Conservation (phyloP, 2,329 filamentous ascomycete genomes). For the Fusarium circinatum region DNA sequence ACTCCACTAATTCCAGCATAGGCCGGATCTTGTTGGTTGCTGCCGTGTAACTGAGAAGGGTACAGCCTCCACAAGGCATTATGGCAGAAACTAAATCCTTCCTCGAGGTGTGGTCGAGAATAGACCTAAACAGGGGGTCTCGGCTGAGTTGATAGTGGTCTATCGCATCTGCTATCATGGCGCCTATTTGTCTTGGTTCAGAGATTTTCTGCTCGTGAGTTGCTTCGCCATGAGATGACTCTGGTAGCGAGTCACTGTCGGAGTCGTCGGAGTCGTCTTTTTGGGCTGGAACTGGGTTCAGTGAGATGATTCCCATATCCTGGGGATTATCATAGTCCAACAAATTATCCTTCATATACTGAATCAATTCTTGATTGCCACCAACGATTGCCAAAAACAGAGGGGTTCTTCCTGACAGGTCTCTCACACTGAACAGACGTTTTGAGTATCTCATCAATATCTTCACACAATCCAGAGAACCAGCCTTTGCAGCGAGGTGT, state of each 20-base stretch:
- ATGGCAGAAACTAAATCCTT: slow-evolving; percentile 26
- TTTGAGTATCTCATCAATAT: slow-evolving; percentile 17
- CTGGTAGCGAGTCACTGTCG: not conserved
- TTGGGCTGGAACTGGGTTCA: not conserved
- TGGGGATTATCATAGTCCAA: slow-evolving; percentile 1
- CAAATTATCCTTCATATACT: slow-evolving; percentile 27
- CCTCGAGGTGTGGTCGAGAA: slow-evolving; percentile 30
- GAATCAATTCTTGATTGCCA: slow-evolving; percentile 17
- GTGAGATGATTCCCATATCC: slow-evolving; percentile 12
- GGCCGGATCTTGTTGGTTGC: not conserved
- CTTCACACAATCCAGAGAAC: slow-evolving; percentile 34
- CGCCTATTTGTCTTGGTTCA: slow-evolving; percentile 17
- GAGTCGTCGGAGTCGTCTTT: not conserved
- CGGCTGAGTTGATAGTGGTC: slow-evolving; percentile 1
- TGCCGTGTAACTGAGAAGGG: slow-evolving; percentile 39
- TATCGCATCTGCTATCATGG: slow-evolving; percentile 29
- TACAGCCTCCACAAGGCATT: slow-evolving; percentile 39
- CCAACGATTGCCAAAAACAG: slow-evolving; percentile 28
- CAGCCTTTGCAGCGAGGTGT: slow-evolving; percentile 32
- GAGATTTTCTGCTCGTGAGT: not conserved
- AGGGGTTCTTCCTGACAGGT: slow-evolving; percentile 30
- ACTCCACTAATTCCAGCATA: slow-evolving; percentile 36
- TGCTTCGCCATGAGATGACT: not conserved
- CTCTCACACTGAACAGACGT: slow-evolving; percentile 21
- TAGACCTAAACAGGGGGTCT: slow-evolving; percentile 8